These are phyloP conservation scores for Jaltomata sinuosa DNA, from an alignment of 257 asterid species.

Conservation along the genomic window DNA sequence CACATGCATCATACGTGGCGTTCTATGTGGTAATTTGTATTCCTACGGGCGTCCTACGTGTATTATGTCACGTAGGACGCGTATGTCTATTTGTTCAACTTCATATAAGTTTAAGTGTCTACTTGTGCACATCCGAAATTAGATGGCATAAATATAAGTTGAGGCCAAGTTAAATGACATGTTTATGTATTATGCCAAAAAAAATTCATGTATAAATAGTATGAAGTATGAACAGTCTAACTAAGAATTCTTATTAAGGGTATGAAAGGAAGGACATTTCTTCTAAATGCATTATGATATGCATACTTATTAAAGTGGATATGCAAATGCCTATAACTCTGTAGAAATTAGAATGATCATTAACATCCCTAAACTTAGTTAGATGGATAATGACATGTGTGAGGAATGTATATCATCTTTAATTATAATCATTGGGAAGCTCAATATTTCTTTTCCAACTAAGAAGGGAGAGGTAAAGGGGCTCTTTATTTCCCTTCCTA, in stretches of 20 bases:
- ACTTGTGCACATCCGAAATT: too few species aligned
- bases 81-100: too few species aligned
- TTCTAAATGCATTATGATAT: too few species aligned
- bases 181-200: too few species aligned
- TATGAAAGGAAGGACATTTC: background rate
- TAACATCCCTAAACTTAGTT: background rate
- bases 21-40: too few species aligned
- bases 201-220: too few species aligned
- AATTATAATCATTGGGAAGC: background rate
- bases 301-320: background rate
- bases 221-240: background rate
- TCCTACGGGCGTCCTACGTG: too few species aligned
- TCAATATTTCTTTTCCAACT: background rate
- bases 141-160: too few species aligned
- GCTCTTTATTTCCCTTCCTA: background rate
- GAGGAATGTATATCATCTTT: background rate
- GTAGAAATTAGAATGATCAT: background rate
- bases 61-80: too few species aligned
- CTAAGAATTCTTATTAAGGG: background rate
- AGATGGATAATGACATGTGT: background rate
- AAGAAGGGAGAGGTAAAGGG: background rate
- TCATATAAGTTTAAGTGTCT: too few species aligned
- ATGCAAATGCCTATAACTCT: background rate
- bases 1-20: too few species aligned
- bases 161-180: too few species aligned